phyloP scores from a whole-genome alignment of 495 filamentous ascomycete genomes.

The Neurospora hispaniola region DNA sequence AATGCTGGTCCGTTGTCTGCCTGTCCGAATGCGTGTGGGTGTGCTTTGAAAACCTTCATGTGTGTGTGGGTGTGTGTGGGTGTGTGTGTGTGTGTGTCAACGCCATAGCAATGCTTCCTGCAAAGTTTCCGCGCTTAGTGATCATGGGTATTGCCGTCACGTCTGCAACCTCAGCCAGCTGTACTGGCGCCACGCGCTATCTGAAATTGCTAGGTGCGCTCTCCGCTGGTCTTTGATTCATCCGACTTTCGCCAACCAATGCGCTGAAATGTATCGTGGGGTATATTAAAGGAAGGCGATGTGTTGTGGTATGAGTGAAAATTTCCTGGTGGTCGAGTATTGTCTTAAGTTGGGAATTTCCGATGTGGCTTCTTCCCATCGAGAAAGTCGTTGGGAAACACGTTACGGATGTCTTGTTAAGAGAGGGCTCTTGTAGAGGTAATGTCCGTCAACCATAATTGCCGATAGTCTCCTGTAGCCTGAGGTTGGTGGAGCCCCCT shows the following conservation, averaged over 20 bases:
- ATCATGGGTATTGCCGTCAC: background rate
- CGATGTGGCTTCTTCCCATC: background rate
- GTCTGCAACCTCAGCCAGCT: too few species aligned
- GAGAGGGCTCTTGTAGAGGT: background rate
- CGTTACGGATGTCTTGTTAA: background rate
- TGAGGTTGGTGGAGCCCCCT: background rate
- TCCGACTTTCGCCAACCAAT: background rate
- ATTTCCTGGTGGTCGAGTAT: background rate
- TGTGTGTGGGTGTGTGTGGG: background rate
- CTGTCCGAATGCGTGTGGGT: conserved; percentile 5
- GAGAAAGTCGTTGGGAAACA: background rate
- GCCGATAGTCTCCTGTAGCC: background rate
- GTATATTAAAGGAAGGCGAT: background rate
- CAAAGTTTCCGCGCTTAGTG: background rate
- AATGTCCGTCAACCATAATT: background rate
- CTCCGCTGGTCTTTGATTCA: background rate
- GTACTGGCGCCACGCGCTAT: background rate
- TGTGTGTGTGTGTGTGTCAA: conserved; percentile 8
- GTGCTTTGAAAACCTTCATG: conserved; percentile 7
- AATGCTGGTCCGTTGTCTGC: conserved; percentile 2
- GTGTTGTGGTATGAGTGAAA: background rate
- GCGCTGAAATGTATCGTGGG: background rate
- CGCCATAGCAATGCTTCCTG: conserved; percentile 19
- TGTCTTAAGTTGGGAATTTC: background rate
- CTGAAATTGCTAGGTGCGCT: background rate